These are phyloP conservation scores for Orobanche coerulescens DNA, from an alignment of 257 asterid species.

Conservation along the genomic window DNA sequence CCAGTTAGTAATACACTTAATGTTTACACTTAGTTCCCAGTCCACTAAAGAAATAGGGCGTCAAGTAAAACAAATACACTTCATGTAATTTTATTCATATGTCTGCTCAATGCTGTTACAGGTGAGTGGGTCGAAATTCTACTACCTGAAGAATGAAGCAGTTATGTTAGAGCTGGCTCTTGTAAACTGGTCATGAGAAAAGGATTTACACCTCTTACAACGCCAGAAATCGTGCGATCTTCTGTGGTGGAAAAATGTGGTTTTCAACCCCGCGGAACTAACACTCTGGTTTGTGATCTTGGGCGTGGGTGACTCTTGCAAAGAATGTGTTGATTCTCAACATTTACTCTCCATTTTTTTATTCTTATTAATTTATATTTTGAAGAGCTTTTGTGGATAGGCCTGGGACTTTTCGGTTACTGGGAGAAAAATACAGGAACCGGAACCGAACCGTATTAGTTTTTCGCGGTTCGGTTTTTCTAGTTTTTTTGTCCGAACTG, in stretches of 20 bases:
- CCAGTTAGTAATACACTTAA: too few species aligned
- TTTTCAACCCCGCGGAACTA: conserved; percentile 95
- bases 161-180: conserved; percentile 87
- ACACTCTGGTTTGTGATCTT: conserved; percentile 69
- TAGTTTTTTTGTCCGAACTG: too few species aligned
- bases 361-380: neutral
- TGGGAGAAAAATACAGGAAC: too few species aligned
- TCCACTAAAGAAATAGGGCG: neutral
- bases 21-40: too few species aligned
- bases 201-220: conserved; percentile 84
- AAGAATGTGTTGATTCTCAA: neutral
- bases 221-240: conserved; percentile 93
- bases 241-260: conserved; percentile 95
- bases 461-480: too few species aligned
- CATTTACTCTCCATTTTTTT: neutral
- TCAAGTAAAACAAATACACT: neutral
- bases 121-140: conserved; percentile 97
- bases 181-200: conserved; percentile 83
- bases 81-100: neutral
- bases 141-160: conserved; percentile 94
- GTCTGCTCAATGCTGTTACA: conserved; percentile 19
- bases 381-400: neutral
- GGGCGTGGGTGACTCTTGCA: neutral
- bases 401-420: too few species aligned
- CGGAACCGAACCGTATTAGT: too few species aligned